Evolutionary conservation across 2,329 filamentous ascomycete genomes (phyloP), one percentile per base, ranked within the genome.

Genomic region (Aureobasidium melanogenum): DNA sequence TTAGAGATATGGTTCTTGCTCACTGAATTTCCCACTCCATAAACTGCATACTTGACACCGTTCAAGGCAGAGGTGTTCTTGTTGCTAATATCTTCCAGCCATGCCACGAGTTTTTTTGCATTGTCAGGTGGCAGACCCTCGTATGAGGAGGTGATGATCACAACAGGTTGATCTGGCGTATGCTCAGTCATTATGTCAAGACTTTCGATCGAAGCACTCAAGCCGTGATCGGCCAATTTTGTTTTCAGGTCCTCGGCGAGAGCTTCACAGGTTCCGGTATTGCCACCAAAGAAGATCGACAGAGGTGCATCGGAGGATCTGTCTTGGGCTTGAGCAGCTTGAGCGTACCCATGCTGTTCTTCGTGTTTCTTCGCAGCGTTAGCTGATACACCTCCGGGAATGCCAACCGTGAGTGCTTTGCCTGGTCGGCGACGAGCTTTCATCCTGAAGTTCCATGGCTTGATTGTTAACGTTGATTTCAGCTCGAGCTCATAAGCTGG

Each of bases 381-480:
- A 0, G 34, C 5, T 7, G 50, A 9, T 15, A 12, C n/a, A 5
- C 32, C 52, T 30, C 39, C 52, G 17, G 26, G 19, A 15, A 24
- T 34, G 24, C 43, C 47, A 22, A 51, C 32, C 44, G n/a, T 30
- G 4, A 51, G 28, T 28, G 50, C 1, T 26, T n/a, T 48, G 2
- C 78, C 66, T 10, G 26, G 22, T 67, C 64, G 6, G 73, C 65
- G 7, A 72, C 68, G 68, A 9, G 71, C 73, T 24, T 71, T 69
- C 71, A 76, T 75, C 44, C 66, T 69, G 62, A 76, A 75, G 46
- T 68, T 70, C 44, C 74, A 70, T 4, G 77, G 76, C 65, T 79
- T 79, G 65, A 79, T 75, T 0, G 76, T 78, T 52, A 79, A 69
- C 0, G 75, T 77, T 36, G 74, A 71, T 62, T 77, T 77, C 64